Base-by-base conservation (phyloP, 495 filamentous ascomycete genomes). In the Viridothelium virens region DNA sequence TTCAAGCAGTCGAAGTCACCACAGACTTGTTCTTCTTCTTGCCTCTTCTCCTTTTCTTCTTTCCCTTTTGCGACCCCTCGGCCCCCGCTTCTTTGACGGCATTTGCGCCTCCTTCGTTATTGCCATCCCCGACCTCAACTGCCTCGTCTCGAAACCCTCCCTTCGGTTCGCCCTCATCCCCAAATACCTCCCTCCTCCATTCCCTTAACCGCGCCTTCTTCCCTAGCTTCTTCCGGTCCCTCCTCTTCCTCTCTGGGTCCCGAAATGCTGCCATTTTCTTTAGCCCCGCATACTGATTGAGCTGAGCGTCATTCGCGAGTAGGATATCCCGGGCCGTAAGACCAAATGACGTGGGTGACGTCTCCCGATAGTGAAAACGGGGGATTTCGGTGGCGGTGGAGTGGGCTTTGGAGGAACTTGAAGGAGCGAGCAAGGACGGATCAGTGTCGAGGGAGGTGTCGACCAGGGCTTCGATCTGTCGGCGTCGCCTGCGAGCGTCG, bases 161-260 rank as follows among this genome's bases (percentile, higher is more conserved):
- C 63, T 65, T 68, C 33, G 88, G 83, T 0, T 83, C 89, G 6
- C 89, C 78, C 73, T 85, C 87, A 69, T 83, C 80, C 2, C 94
- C 94, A 80, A 97, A 98, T 1, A 88, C 90, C 64, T 97, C 94
- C 77, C 88, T 87, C 65, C 94, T 85, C 94, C 94, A 97, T 77
- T 97, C 82, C 72, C 90, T 80, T 63, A 97, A 77, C 38, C 91
- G 83, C 36, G 89, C 90, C 77, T 97, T 97, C 84, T 97, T 97
- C 66, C 90, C 89, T 39, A 96, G 81, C 70, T 82, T 83, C 79
- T 93, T 96, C 78, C 87, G 86, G 73, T 98, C 94, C 70, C 87
- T 87, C 66, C 79, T 79, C 80, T 97, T 97, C 83, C 92, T 92
- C 71, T 91, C 90, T 1, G 79, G 76, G 73, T 96, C 92, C 63